These are phyloP conservation scores for Begonia fuchsioides DNA, from an alignment of 306 rosid species.

Conservation along the genomic window DNA sequence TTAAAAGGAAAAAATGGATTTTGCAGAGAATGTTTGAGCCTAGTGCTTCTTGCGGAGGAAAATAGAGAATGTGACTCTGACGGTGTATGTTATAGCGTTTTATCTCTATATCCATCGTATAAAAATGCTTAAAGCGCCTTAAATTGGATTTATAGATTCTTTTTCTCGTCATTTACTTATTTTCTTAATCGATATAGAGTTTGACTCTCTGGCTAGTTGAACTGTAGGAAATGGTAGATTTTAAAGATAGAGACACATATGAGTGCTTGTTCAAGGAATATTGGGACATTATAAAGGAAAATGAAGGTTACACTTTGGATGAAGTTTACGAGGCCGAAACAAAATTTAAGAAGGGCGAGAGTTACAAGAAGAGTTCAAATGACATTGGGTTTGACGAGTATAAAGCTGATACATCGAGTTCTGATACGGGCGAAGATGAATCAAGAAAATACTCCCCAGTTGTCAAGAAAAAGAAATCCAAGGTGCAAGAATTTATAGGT, in stretches of 20 bases:
- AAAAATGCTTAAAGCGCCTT: neutral
- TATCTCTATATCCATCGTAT: too few species aligned
- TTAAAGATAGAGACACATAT: slow-evolving; percentile 36
- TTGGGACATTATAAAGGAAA: slow-evolving; percentile 46
- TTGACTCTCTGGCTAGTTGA: slow-evolving; percentile 5
- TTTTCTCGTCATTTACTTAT: neutral
- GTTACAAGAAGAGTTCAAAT: neutral
- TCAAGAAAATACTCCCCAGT: slow-evolving; percentile 2
- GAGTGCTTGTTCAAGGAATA: slow-evolving; percentile 70
- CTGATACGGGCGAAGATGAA: slow-evolving; percentile 7
- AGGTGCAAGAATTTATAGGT: slow-evolving; percentile 14
- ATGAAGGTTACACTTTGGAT: slow-evolving; percentile 33
- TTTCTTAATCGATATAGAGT: neutral
- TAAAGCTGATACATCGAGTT: slow-evolving; percentile 10
- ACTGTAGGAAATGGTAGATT: slow-evolving; percentile 35
- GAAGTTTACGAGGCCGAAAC: slow-evolving; percentile 14
- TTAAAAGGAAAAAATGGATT: slow-evolving; percentile 30
- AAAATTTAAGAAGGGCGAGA: slow-evolving; percentile 10
- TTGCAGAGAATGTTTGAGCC: slow-evolving; percentile 37
- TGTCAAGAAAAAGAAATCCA: slow-evolving; percentile 14
- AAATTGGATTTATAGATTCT: slow-evolving; percentile 1
- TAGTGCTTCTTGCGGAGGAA: slow-evolving; percentile 35
- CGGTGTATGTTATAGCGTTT: slow-evolving; percentile 31
- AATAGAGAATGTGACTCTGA: slow-evolving; percentile 28
- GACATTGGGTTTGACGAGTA: slow-evolving; percentile 2